Evolutionary conservation across 2,329 filamentous ascomycete genomes (phyloP).

Genomic region (Aspergillus hortae): DNA sequence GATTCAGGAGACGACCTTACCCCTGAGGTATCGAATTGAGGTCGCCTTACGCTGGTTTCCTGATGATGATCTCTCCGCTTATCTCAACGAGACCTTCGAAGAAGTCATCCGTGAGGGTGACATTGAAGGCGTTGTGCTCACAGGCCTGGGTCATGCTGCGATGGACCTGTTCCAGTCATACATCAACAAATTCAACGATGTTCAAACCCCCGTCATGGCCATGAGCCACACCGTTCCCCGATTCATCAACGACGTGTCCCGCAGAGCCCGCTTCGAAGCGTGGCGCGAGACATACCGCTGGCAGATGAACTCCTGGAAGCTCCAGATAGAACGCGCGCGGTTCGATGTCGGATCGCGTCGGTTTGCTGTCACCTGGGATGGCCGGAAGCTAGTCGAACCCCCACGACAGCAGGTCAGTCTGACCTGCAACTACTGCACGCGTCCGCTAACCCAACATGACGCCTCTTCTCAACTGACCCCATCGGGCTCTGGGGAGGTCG

Average conservation of each 20-base stretch:
- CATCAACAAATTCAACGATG: slow-evolving; percentile 56
- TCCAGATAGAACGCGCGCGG: slow-evolving; percentile 56
- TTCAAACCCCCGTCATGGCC: slow-evolving; percentile 61
- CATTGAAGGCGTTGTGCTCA: slow-evolving; percentile 60
- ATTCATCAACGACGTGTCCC: slow-evolving; percentile 53
- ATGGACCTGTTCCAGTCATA: slow-evolving; percentile 61
- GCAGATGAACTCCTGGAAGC: slow-evolving; percentile 60
- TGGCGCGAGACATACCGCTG: slow-evolving; percentile 62
- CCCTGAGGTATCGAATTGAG: slow-evolving; percentile 59
- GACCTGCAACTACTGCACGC: slow-evolving; percentile 59
- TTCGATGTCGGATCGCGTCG: slow-evolving; percentile 59
- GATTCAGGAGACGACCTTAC: slow-evolving; percentile 55
- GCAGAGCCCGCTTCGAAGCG: slow-evolving; percentile 52
- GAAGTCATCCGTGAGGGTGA: slow-evolving; percentile 53
- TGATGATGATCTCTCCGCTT: slow-evolving; percentile 47
- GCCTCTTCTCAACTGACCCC: slow-evolving; percentile 28
- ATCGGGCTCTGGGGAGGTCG: slow-evolving; percentile 26
- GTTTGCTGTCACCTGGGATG: slow-evolving; percentile 49
- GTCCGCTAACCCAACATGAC: slow-evolving; percentile 50
- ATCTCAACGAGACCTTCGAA: slow-evolving; percentile 52
- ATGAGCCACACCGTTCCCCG: slow-evolving; percentile 57
- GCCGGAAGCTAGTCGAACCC: slow-evolving; percentile 46
- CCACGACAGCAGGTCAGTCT: slow-evolving; percentile 54
- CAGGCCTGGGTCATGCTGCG: slow-evolving; percentile 55
- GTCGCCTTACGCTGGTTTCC: slow-evolving; percentile 54